Evolutionary conservation across 2,329 filamentous ascomycete genomes (phyloP), one percentile per base, ranked within the genome.

Genomic region (Hypoxylon sp.): DNA sequence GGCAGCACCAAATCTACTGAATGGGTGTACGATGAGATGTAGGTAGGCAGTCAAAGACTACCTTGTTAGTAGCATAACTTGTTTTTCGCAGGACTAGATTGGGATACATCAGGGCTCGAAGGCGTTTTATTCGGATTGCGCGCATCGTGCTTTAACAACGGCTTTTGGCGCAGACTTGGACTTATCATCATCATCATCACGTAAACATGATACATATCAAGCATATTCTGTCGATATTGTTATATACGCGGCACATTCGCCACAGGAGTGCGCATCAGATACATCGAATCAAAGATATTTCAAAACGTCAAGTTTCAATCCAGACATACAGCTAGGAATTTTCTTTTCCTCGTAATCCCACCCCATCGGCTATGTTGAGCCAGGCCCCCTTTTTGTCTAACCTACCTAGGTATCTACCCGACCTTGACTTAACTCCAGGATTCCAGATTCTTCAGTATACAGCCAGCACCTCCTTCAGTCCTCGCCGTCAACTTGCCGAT

Each of bases 401-500:
- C 32, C 48, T 42, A 11, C 49, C 30, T 48, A 49, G n/a, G n/a
- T n/a, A n/a, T n/a, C n/a, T n/a, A n/a, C n/a, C n/a, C n/a, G n/a
- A 33, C 26, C 42, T 33, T 40, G 6, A 30, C 20, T 51, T 67
- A 73, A 64, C 74, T 74, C 81, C 81, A 83, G 9, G 71, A 71
- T 51, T 80, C 78, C 59, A 92, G 79, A 57, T 89, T 88, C 66
- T 80, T 82, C 62, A 94, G 78, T 22, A 89, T 79, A 74, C 91
- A 92, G 2, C 85, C 88, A 72, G 89, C 83, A 16, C 70, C 79
- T 9, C 80, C 80, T 24, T 78, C 80, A 4, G 76, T 74, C 71
- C 89, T 85, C 67, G 83, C 79, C 40, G 90, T 84, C 68, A 99
- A 82, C 74, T 83, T 85, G 14, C 95, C 96, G 65, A 98, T 88